Evolutionary conservation across 2,329 filamentous ascomycete genomes (phyloP), one percentile per base, ranked within the genome.

Genomic region (Dendryphion nanum): DNA sequence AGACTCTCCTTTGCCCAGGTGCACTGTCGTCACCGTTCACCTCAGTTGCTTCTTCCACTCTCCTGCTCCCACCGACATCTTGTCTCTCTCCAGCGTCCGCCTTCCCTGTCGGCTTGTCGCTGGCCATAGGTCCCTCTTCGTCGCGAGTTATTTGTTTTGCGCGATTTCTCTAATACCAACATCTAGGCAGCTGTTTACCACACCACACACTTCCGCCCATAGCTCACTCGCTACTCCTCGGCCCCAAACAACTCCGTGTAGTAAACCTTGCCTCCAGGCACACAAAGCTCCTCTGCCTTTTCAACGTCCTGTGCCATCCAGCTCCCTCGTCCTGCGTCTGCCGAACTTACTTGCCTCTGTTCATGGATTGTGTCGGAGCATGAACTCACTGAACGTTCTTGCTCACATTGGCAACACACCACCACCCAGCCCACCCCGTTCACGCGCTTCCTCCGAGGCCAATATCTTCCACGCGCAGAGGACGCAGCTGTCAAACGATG

Each of bases 321-420:
- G n/a, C n/a, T n/a, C n/a, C n/a, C n/a, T 26, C n/a, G 23, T 26
- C 23, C n/a, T 26, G 10, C n/a, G 23, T 26, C 23, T 26, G 10
- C n/a, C 10, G n/a, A 26, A n/a, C 10, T n/a, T n/a, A 10, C 23
- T 26, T 26, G 23, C 23, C 10, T n/a, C 10, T n/a, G 23, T 26
- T 26, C 8, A 16, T 16, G 15, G 29, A 2, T 30, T 17, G 29
- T 52, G 57, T 62, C 68, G 69, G 75, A 86, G 78, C 72, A 96
- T 96, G 91, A 96, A 96, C 82, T 95, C 90, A 59, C 77, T 95
- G 75, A 95, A 93, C 73, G 88, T 95, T 67, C 81, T 96, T 67
- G 93, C 89, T 61, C 82, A 87, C 65, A 79, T 82, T 61, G 78
- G 79, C 61, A 74, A 73, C 61, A 75, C 77, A 48, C 72, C 77